Base-by-base conservation (phyloP, 768 basidiomycete species). In the Sistotremastrum suecicum region DNA sequence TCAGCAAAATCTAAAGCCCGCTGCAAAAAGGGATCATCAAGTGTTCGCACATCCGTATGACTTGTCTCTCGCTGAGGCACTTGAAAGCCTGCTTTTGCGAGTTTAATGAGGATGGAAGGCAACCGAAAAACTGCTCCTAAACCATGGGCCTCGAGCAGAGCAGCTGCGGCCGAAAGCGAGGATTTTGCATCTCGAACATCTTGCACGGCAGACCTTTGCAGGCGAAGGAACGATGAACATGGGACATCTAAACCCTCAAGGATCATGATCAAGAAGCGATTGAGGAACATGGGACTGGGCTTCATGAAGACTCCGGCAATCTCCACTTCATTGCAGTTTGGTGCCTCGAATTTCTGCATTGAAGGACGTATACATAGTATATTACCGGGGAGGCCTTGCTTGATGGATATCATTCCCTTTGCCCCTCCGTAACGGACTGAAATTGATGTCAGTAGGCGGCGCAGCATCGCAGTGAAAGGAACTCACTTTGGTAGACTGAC, bases 341-440 rank as follows among this genome's bases (percentile, higher is more conserved):
- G 50, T 3, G 66, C 63, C 0, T 64, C 60, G 50, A 77, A 76
- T 51, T 76, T 76, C 41, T 60, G 56, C 54, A 74, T 71, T 2
- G 70, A 71, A 0, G 62, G 59, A 0, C 74, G 64, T 5, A 74
- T 51, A 46, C 56, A 57, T 32, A 75, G 52, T 0, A 61, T 59
- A 31, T 58, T 54, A 1, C 62, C 70, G 1, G 30, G 6, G 37
- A 0, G 72, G 57, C 3, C 48, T 55, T 4, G 64, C 62, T 49
- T 76, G 68, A 34, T 65, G 56, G 1, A 65, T 63, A 37, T 76
- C 58, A 51, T 75, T 67, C 1, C 74, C 71, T 51, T 72, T 72
- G 12, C 60, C 69, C 8, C 72, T 72, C 6, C 64, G 65, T 6
- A 70, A 20, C 20, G 20, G 58, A 32, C 70, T 66, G 46, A 70